These are phyloP conservation scores for Patellifolia procumbens DNA, from an alignment of 179 eudicot species.

Conservation along the genomic window DNA sequence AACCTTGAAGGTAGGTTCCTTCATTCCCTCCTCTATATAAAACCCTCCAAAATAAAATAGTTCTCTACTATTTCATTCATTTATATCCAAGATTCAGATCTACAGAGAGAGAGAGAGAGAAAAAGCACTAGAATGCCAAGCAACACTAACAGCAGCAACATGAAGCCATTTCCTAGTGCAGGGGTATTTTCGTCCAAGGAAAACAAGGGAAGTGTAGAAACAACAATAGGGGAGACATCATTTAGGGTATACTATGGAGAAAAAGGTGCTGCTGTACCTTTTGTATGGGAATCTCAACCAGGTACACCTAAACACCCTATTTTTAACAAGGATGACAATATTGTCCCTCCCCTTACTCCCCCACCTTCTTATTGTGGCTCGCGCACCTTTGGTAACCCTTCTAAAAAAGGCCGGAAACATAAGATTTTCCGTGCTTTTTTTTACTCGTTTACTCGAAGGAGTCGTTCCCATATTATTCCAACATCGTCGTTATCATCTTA, in stretches of 20 bases:
- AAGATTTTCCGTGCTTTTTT: constrained; percentile 17
- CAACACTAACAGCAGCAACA: not conserved
- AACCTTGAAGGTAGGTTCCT: constrained; percentile 28
- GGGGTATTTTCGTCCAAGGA: constrained; percentile 31
- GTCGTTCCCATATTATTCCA: constrained; percentile 20
- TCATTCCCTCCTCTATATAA: constrained; percentile 2
- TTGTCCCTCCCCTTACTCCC: constrained; percentile 62
- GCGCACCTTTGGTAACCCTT: not conserved
- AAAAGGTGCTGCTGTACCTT: constrained; percentile 54
- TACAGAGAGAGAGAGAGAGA: constrained; percentile 17
- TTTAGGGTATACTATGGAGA: constrained; percentile 66
- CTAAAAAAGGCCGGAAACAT: constrained; percentile 9
- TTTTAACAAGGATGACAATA: constrained; percentile 28
- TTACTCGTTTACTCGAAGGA: constrained; percentile 13
- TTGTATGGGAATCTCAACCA: constrained; percentile 46
- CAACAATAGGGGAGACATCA: constrained; percentile 44
- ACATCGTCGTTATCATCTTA: constrained; percentile 11
- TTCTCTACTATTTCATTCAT: constrained; percentile 1
- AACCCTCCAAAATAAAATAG: not conserved
- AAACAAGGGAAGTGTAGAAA: constrained; percentile 3
- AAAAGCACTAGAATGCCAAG: not conserved
- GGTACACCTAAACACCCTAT: constrained; percentile 68
- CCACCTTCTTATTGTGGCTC: constrained; percentile 54
- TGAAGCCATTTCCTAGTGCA: constrained; percentile 15
- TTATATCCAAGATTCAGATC: constrained; percentile 33